phyloP scores from a whole-genome alignment of 2,329 filamentous ascomycete genomes.

The Ilyonectria mors-panacis region DNA sequence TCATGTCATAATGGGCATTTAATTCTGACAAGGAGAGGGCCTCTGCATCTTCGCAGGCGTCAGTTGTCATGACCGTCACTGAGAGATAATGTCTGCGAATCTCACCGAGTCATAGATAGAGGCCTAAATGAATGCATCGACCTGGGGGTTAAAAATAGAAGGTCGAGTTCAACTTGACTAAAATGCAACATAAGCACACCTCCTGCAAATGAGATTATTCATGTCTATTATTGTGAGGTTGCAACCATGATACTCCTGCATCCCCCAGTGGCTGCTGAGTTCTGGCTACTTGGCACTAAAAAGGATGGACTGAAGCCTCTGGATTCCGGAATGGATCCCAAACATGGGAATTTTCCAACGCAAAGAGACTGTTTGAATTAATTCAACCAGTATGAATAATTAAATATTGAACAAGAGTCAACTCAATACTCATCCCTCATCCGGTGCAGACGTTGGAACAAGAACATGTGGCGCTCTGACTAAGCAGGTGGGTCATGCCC shows the following conservation, averaged over 20 bases:
- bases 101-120: not conserved
- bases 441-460: slow-evolving; percentile 8
- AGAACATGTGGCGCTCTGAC: slow-evolving; percentile 20
- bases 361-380: too few relatives aligned
- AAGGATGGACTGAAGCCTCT: not conserved
- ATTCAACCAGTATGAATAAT: too few relatives aligned
- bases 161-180: not conserved
- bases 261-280: not conserved
- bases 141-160: not conserved
- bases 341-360: too few relatives aligned
- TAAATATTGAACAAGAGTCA: too few relatives aligned
- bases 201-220: not conserved
- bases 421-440: not conserved
- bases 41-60: too few relatives aligned
- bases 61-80: too few relatives aligned
- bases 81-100: not conserved
- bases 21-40: too few relatives aligned
- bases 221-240: not conserved
- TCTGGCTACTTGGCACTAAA: not conserved
- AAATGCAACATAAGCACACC: not conserved
- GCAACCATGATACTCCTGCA: not conserved
- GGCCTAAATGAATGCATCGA: not conserved
- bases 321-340: too few relatives aligned
- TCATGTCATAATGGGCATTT: too few relatives aligned
- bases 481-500: slow-evolving; percentile 11